Conservation (phyloP, 176 grass and related monocot species). For the Musa beccarii region DNA sequence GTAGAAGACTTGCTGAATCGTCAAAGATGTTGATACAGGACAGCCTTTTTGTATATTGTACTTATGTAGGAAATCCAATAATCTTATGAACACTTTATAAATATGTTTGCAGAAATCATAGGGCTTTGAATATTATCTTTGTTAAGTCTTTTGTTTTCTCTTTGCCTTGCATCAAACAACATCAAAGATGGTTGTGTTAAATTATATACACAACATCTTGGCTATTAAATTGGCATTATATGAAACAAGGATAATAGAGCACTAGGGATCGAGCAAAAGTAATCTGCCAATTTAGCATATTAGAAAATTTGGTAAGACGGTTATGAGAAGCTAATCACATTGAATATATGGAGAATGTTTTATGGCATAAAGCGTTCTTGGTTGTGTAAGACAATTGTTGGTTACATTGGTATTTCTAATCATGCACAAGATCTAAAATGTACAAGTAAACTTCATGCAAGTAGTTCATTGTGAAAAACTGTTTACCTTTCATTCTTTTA, state of each 20-base stretch:
- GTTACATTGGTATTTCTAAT: too few relatives aligned
- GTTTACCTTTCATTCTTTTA: too few relatives aligned
- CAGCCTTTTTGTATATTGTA: not conserved
- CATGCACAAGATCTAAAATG: too few relatives aligned
- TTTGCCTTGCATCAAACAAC: too few relatives aligned
- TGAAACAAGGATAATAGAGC: not conserved
- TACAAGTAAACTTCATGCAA: too few relatives aligned
- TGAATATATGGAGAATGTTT: not conserved
- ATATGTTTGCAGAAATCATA: not conserved
- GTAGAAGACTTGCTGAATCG: too few relatives aligned
- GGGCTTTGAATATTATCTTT: not conserved
- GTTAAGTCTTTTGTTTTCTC: not conserved
- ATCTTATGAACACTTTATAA: not conserved
- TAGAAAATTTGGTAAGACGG: not conserved
- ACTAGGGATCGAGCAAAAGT: not conserved
- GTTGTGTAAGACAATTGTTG: too few relatives aligned
- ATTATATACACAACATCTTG: too few relatives aligned
- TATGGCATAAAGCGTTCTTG: not conserved
- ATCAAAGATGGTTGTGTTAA: too few relatives aligned
- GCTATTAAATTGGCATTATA: too few relatives aligned
- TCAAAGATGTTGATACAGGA: too few relatives aligned
- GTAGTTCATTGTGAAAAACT: too few relatives aligned
- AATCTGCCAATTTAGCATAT: not conserved
- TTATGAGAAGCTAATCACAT: not conserved
- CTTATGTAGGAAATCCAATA: not conserved